Base-by-base conservation (phyloP, 2,329 filamentous ascomycete species). In the Pseudohalonectria lignicola region DNA sequence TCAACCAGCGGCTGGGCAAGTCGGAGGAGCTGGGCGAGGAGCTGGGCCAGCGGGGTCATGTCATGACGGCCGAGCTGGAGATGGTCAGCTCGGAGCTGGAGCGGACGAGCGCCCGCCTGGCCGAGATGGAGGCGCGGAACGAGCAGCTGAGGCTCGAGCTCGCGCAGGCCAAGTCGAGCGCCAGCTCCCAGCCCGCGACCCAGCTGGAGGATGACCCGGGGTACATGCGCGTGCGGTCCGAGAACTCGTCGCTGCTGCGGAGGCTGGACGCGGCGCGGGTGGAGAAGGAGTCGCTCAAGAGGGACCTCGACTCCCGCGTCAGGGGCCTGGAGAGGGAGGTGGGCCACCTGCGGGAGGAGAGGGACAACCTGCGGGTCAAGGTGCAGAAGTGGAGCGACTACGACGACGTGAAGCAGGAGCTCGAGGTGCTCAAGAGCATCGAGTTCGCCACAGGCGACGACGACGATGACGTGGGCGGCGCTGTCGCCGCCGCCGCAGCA, bases 371-470 rank as follows among this genome's bases (percentile, higher is more conserved):
- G 40, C 85, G 82, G 53, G 66, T 70, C 28, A 94, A 92, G 61
- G 74, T 96, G 4, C 79, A 86, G 45, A 93, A 84, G 55, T 93
- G 86, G 78, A 77, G 77, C 47, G 92, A 98, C 56, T 98, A 98
- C 55, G 88, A 96, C 25, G 90, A 96, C 42, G 77, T 98, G 34
- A 95, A 92, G 61, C 85, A 93, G 46, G 93, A 98, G 59, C 71
- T 98, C 3, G 90, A 96, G 52, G 88, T 96, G 43, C 74, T 98
- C 43, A 94, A 94, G 74, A 94, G 90, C 48, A 95, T 98, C 49
- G 92, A 98, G 56, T 94, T 98, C 51, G 85, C 90, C 2, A 90
- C 86, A 1, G 88, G 86, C 7, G 84, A 90, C 44, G 87, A 93
- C 43, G 84, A 88, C 34, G 79, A 82, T 2, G 63, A 69, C 8